Evolutionary conservation across 495 filamentous ascomycete genomes (phyloP).

Genomic region (Chaetomium cochliodes): DNA sequence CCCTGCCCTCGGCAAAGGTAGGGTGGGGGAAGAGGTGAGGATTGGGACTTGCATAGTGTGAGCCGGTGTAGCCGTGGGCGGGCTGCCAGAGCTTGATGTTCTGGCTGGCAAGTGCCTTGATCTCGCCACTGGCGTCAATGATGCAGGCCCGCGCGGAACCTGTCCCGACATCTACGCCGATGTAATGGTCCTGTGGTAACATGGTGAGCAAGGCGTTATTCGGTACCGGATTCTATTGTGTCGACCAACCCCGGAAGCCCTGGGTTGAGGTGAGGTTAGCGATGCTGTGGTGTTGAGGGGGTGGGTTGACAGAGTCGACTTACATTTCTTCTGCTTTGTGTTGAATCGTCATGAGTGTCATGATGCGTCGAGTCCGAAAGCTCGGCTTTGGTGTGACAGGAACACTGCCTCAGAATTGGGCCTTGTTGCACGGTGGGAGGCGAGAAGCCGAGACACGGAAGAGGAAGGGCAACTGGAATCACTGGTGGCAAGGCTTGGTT

Average conservation of each 20-base stretch:
- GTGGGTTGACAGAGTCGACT: neutral
- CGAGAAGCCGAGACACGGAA: neutral
- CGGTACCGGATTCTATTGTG: too few species aligned
- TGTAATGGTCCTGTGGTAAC: slow-evolving; percentile 57
- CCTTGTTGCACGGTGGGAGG: neutral
- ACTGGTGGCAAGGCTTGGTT: neutral
- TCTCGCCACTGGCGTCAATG: slow-evolving; percentile 85
- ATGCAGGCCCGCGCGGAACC: slow-evolving; percentile 93
- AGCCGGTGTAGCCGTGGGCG: slow-evolving; percentile 63
- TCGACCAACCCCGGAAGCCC: slow-evolving; percentile 30
- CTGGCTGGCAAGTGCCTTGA: slow-evolving; percentile 85
- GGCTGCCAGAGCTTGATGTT: slow-evolving; percentile 94
- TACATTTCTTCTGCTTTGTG: slow-evolving; percentile 3
- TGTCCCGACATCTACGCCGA: slow-evolving; percentile 95
- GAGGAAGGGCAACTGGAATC: neutral
- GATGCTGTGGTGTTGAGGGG: too few species aligned
- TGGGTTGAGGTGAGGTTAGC: neutral
- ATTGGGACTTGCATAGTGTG: slow-evolving; percentile 65
- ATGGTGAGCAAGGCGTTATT: neutral
- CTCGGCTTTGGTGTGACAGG: neutral
- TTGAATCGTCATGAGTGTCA: too few species aligned
- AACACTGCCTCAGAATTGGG: neutral
- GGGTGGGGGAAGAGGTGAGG: neutral
- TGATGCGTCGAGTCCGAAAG: neutral
- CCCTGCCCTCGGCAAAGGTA: too few species aligned